Evolutionary conservation across 2,329 filamentous ascomycete genomes (phyloP), one percentile per base, ranked within the genome.

Genomic region (Neofusicoccum cordaticola): DNA sequence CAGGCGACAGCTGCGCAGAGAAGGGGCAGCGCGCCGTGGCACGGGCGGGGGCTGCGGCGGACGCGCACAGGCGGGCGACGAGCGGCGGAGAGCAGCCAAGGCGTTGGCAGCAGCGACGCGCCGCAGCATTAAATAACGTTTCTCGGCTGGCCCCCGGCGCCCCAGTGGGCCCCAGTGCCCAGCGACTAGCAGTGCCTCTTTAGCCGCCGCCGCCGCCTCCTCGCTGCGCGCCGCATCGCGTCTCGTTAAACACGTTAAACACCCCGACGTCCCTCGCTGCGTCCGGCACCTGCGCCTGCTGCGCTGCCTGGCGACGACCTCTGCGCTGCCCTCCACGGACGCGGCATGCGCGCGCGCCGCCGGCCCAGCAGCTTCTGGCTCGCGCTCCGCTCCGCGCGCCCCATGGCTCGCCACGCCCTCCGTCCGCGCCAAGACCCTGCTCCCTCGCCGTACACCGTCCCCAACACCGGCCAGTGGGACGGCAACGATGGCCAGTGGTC

Each of bases 401-500:
- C 35, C 13, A 60, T 60, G 56, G 2, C 42, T 8, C 27, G 27
- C 27, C 27, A 31, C 27, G 27, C 27, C 27, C 53, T 58, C 27
- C 42, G 17, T 12, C 56, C 39, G 2, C 42, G 61, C 2, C 27
- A 34, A 3, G 53, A 57, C 8, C 19, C 53, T 0, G 22, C 31
- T 6, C 41, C 61, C 7, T 7, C 34, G 31, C 50, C 61, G 4
- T 63, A 63, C 27, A 19, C 35, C 11, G 61, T 63, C 22, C 61
- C 61, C 4, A 44, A 9, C 13, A 63, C 61, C 15, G 51, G 51
- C 34, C 64, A 72, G 34, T 78, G 77, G 66, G 76, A 80, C 42
- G 78, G 78, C 56, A 74, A 77, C 62, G 77, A 80, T 69, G 78
- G 78, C 1, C 68, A 65, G 50, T 80, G 78, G 78, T 78, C 75